phyloP scores from a whole-genome alignment of 179 eudicot genomes.

The Actinidia arguta region DNA sequence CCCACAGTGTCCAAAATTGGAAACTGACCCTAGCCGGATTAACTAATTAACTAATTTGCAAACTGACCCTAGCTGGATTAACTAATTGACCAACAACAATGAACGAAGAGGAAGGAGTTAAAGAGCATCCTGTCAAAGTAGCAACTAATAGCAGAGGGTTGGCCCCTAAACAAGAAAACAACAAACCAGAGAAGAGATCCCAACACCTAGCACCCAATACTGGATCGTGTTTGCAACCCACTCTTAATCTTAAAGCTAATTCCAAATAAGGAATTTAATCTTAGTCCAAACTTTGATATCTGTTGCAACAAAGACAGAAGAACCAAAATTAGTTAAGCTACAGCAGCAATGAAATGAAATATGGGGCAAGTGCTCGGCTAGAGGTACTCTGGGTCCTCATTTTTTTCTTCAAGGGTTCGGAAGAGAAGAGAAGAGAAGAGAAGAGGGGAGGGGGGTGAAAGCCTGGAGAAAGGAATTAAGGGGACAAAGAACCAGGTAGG shows the following conservation, averaged over 20 bases:
- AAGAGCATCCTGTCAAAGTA: neutral
- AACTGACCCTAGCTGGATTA: neutral
- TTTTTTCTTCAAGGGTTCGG: too few relatives aligned
- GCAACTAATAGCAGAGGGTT: slow-evolving; percentile 11
- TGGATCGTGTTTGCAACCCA: neutral
- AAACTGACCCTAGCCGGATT: neutral
- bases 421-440: neutral
- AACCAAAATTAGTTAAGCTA: neutral
- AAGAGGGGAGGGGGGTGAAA: neutral
- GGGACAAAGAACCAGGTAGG: slow-evolving; percentile 9
- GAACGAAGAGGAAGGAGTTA: neutral
- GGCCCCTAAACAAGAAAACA: slow-evolving; percentile 3
- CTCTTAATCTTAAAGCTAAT: neutral
- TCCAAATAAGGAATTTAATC: neutral
- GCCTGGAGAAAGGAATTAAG: neutral
- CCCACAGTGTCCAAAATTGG: neutral
- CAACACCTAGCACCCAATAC: neutral
- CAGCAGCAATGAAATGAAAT: neutral
- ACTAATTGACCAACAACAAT: neutral
- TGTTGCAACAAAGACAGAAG: neutral
- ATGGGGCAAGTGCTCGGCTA: neutral
- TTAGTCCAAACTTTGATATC: neutral
- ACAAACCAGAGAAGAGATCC: neutral
- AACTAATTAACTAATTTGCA: neutral
- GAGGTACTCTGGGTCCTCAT: neutral